Percentiles rank a stretch among this genome's conserved stretches.
phyloP scores from a whole-genome alignment of 106 monocot genomes.

The Acanthochlamys bracteata region DNA sequence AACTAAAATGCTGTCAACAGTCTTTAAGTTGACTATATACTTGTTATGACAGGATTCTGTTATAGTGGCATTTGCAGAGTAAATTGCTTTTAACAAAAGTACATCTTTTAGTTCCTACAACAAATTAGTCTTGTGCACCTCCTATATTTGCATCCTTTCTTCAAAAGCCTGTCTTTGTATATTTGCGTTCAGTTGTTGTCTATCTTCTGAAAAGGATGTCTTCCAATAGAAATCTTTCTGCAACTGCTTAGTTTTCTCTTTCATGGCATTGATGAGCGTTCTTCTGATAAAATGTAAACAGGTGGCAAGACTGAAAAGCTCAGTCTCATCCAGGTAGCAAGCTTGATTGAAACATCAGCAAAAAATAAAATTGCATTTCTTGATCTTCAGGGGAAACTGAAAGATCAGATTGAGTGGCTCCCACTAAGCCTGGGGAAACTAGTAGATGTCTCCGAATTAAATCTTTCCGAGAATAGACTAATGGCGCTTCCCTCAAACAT shows the following conservation, averaged over 20 bases:
- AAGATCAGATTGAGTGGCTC: slow-evolving; percentile 92
- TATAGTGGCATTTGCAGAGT: neutral
- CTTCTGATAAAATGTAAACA: slow-evolving; percentile 6
- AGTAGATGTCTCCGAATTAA: slow-evolving; percentile 48
- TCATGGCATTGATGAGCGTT: neutral
- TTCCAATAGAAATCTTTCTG: neutral
- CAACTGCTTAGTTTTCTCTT: neutral
- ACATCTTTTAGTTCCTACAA: neutral
- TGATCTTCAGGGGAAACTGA: slow-evolving; percentile 70
- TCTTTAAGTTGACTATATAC: neutral
- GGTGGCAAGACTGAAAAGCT: slow-evolving; percentile 43
- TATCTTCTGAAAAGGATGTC: neutral
- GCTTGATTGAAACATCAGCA: slow-evolving; percentile 68
- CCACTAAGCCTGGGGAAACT: slow-evolving; percentile 84
- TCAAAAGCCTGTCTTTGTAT: neutral
- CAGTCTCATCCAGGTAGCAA: slow-evolving; percentile 87
- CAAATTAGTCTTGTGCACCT: neutral
- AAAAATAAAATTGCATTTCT: slow-evolving; percentile 52
- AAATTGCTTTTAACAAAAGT: neutral
- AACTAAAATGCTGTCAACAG: too few species aligned
- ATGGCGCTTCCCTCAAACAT: slow-evolving; percentile 70
- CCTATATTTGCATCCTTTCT: neutral
- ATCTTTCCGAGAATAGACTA: slow-evolving; percentile 82
- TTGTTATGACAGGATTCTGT: neutral
- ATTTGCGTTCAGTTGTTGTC: neutral